Percentiles rank a stretch among this genome's conserved stretches.
Evolutionary conservation across 495 filamentous ascomycete species (phyloP).

Genomic region (Rhypophila decipiens): DNA sequence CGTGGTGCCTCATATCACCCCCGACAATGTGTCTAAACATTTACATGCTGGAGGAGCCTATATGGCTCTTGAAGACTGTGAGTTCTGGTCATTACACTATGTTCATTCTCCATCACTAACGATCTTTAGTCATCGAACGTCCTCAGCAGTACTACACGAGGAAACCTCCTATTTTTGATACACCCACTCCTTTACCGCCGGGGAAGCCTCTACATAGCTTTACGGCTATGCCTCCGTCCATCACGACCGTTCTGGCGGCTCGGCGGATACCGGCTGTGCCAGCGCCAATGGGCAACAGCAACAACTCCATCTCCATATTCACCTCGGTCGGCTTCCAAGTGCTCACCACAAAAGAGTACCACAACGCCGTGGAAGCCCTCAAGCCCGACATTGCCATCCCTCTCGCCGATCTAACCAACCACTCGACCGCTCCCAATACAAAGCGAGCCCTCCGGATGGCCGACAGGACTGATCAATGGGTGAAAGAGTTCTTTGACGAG

Average conservation of each 20-base stretch:
- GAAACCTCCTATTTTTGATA: slow-evolving; percentile 36
- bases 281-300: slow-evolving; percentile 66
- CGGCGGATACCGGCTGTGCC: slow-evolving; percentile 70
- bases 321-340: slow-evolving; percentile 77
- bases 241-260: slow-evolving; percentile 68
- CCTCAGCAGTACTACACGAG: slow-evolving; percentile 37
- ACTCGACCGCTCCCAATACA: slow-evolving; percentile 46
- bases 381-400: slow-evolving; percentile 76
- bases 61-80: slow-evolving; percentile 89
- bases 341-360: slow-evolving; percentile 62
- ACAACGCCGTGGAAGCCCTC: slow-evolving; percentile 52
- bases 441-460: slow-evolving; percentile 78
- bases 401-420: slow-evolving; percentile 66
- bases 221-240: slow-evolving; percentile 47
- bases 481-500: slow-evolving; percentile 58
- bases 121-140: slow-evolving; percentile 67
- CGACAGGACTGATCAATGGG: slow-evolving; percentile 77
- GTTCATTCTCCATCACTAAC: slow-evolving; percentile 26
- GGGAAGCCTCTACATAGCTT: slow-evolving; percentile 63
- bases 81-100: not conserved
- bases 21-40: slow-evolving; percentile 67
- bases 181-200: slow-evolving; percentile 25
- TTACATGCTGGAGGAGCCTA: slow-evolving; percentile 59
- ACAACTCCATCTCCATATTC: slow-evolving; percentile 64
- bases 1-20: slow-evolving; percentile 76